phyloP scores from a whole-genome alignment of 1,139 yeast genomes.

The Debaryomyces subglobosus region DNA sequence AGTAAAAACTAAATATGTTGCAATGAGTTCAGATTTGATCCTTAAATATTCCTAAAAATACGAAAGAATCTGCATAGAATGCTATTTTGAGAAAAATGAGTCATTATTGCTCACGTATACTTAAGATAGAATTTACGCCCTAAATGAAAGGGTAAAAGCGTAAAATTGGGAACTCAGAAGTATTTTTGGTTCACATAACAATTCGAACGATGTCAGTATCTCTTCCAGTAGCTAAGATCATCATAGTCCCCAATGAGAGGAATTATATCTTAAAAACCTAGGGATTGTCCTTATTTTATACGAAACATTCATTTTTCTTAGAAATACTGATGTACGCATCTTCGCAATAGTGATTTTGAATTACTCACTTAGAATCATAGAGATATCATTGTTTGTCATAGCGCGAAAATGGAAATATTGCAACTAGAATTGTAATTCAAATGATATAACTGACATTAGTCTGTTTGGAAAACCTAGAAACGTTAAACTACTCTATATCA shows the following conservation, averaged over 20 bases:
- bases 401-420: neutral
- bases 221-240: constrained; percentile 7
- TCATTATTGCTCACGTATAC: constrained; percentile 3
- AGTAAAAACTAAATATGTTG: neutral
- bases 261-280: neutral
- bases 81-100: constrained; percentile 8
- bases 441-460: too few species aligned
- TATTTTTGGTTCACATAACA: neutral
- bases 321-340: too few species aligned
- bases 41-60: neutral
- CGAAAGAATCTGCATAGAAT: neutral
- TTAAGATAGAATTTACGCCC: neutral
- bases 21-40: neutral
- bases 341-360: neutral
- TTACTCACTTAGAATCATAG: neutral
- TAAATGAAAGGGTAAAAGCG: neutral
- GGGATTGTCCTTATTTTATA: neutral
- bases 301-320: too few species aligned
- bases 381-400: neutral
- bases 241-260: constrained; percentile 2
- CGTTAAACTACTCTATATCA: too few species aligned
- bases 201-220: constrained; percentile 10
- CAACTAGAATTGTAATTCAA: neutral
- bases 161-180: constrained; percentile 8
- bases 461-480: too few species aligned